Evolutionary conservation across 257 asterid species (phyloP), one percentile per base, ranked within the genome.

Genomic region (Nicotiana obtusifolia): DNA sequence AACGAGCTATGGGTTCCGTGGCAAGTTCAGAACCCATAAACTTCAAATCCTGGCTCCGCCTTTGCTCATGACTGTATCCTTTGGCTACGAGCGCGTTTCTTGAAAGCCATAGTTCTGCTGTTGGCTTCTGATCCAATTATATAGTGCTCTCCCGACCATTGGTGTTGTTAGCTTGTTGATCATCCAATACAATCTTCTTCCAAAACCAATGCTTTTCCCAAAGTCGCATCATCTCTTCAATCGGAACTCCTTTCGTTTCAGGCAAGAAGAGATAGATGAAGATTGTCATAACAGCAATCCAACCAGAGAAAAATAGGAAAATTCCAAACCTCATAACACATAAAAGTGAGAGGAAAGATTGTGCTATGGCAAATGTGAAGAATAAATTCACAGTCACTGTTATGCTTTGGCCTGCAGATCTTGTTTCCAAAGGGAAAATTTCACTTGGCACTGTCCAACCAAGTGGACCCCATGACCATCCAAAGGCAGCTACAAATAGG

Each of bases 401-500:
- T 8, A 94, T 90, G 84, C 98, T 94, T 87, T 94, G 98, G 20
- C 98, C 98, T 2, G 98, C 97, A 7, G 98, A 94, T 35, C 98
- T 83, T 4, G 89, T 92, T 79, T 94, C 98, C 64, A 94, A 35
- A 0, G 98, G 92, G 87, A 94, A 94, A 67, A 94, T 91, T 89
- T 94, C 98, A n/a, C 98, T 94, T 15, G 98, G 98, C 44, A 94
- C 93, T 4, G 97, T 92, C 98, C 98, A 94, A 5, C 98, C 98
- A 17, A 94, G 85, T 1, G 95, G 95, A 4, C 98, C 98, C 98
- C 97, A 94, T 17, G 98, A 94, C 92, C 95, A 91, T 80, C 98
- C 98, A 82, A 92, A 94, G 4, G 97, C 97, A 30, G 84, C 80
- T 4, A 94, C 97, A 41, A 94, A 92, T 61, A 92, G 88, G 87